Percentiles rank a stretch among this genome's conserved stretches.
These are phyloP conservation scores for Aureobasidium sp. DNA, from an alignment of 2,329 filamentous ascomycete genomes.

Conservation along the genomic window DNA sequence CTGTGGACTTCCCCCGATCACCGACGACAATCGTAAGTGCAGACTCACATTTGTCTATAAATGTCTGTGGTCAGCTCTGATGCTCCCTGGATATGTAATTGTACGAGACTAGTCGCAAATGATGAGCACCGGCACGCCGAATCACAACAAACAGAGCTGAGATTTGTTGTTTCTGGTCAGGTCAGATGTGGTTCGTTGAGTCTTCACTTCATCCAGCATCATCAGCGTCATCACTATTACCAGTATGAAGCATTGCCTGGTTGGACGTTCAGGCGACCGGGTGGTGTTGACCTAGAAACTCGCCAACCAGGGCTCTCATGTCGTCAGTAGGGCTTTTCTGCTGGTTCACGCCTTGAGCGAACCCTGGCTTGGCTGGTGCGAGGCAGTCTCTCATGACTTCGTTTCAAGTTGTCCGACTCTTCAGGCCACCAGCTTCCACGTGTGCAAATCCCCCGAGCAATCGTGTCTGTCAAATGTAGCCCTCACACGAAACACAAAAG, in stretches of 20 bases:
- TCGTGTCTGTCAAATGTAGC: not conserved
- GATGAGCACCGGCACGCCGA: not conserved
- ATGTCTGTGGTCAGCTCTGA: not conserved
- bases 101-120: not conserved
- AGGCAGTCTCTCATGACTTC: not conserved
- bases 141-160: not conserved
- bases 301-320: not conserved
- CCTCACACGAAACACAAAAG: not conserved
- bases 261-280: not conserved
- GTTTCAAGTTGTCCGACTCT: not conserved
- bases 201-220: not conserved
- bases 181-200: not conserved
- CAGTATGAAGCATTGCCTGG: not conserved
- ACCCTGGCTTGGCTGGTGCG: not conserved
- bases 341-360: not conserved
- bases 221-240: not conserved
- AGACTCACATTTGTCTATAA: too few species aligned
- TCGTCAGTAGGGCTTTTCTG: not conserved
- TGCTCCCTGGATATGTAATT: not conserved
- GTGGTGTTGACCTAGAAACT: not conserved
- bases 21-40: not conserved
- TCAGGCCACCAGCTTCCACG: not conserved
- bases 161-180: not conserved
- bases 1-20: too few species aligned
- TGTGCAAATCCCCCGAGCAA: not conserved